Base-by-base conservation (phyloP, 768 basidiomycete genomes). In the Macrolepiota dolichaula region DNA sequence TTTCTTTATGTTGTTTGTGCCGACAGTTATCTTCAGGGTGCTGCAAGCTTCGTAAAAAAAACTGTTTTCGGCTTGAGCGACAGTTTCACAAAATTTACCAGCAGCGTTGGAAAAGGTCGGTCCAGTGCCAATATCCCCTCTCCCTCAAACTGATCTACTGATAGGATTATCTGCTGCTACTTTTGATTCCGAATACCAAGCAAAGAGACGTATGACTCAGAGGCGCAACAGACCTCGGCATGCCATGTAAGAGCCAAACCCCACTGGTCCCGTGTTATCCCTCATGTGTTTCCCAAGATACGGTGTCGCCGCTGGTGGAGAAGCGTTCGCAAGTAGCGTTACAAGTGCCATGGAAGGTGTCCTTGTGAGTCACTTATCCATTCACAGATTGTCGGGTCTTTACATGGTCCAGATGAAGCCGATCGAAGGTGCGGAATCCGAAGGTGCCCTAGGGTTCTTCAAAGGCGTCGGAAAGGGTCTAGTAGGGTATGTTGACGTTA, bases 1-100 rank as follows among this genome's bases (percentile, higher is more conserved):
- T 56, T 40, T 3, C 36, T 36, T 51, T 46, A 2, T 29, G n/a
- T 42, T 22, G 7, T 57, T n/a, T 49, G 36, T 63, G 24, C 25
- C 4, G 24, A 49, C 47, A 22, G 19, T n/a, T n/a, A 49, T 12
- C 47, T 27, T 36, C n/a, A 96, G 90, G 97, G 97, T 49, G 96
- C 96, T 0, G 94, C 96, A 6, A 98, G 95, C 71, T 96, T 99
- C 66, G 91, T 98, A 57, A 98, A 98, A 80, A 99, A 99, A 78
- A 97, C 96, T 0, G 92, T 98, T 6, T 99, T 98, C 67, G 97
- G 97, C 38, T 72, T 99, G 46, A 91, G 92, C 36, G 96, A 99
- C 69, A 96, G 94, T 70, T 79, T 99, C 71, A 96, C 96, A n/a
- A 98, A 98, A 74, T 89, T 99, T 69, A 98, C 97, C 1, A 93